phyloP scores from a whole-genome alignment of 2,329 filamentous ascomycete genomes.

The Aspergillus texensis region DNA sequence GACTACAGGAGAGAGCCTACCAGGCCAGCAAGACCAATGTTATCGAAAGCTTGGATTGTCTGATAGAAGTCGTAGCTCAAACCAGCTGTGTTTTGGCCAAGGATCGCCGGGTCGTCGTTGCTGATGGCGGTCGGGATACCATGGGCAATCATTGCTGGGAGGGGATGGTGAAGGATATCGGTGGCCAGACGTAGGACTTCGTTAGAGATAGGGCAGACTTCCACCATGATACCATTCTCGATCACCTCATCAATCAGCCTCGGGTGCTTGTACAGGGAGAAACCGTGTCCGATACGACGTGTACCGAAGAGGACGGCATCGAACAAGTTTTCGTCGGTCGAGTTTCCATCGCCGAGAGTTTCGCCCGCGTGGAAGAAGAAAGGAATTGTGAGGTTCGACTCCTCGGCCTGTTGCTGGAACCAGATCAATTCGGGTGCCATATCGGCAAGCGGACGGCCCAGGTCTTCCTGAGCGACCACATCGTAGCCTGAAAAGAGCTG shows the following conservation, averaged over 20 bases:
- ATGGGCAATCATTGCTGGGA: constrained; percentile 79
- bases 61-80: constrained; percentile 95
- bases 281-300: constrained; percentile 82
- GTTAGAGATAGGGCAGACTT: constrained; percentile 88
- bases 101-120: constrained; percentile 87
- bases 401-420: constrained; percentile 80
- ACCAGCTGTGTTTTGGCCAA: constrained; percentile 78
- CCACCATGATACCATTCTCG: constrained; percentile 79
- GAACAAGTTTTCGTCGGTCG: constrained; percentile 79
- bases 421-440: constrained; percentile 82
- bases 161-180: constrained; percentile 73
- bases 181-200: constrained; percentile 79
- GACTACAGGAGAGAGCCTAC: constrained; percentile 48
- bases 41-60: constrained; percentile 85
- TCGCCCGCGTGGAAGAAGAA: constrained; percentile 96
- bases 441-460: constrained; percentile 72
- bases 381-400: constrained; percentile 75
- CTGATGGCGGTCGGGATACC: constrained; percentile 80
- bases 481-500: constrained; percentile 83
- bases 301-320: constrained; percentile 84
- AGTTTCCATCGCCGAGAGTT: constrained; percentile 77
- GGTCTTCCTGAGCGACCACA: constrained; percentile 83
- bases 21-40: constrained; percentile 82
- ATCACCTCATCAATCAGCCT: constrained; percentile 83
- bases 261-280: constrained; percentile 86